Percentiles rank a stretch among this genome's conserved stretches.
phyloP scores from a whole-genome alignment of 352 stramenopile genomes.

The Globisporangium radiosum region DNA sequence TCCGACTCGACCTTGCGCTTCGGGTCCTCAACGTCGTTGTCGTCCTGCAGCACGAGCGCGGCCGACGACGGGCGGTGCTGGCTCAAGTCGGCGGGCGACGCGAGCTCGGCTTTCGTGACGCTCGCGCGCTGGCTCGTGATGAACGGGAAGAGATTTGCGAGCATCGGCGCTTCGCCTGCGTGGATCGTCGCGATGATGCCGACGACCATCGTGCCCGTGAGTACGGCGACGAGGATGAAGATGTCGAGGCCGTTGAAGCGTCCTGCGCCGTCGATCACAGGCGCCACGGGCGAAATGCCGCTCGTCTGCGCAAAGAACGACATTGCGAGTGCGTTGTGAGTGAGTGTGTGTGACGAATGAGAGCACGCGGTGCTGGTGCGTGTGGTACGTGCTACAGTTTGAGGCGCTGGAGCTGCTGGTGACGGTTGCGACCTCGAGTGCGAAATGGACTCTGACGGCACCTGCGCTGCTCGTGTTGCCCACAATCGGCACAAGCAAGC shows the following conservation, averaged over 20 bases:
- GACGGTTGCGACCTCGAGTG: too few species aligned
- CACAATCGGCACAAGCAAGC: too few species aligned
- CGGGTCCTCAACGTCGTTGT: constrained; percentile 15
- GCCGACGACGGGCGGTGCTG: constrained; percentile 10
- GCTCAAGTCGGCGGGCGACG: constrained; percentile 7
- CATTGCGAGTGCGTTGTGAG: background rate
- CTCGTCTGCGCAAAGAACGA: constrained; percentile 1
- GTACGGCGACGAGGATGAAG: constrained; percentile 13
- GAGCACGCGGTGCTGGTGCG: too few species aligned
- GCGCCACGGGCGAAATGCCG: constrained; percentile 8
- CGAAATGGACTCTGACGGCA: too few species aligned
- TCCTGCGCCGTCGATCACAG: constrained; percentile 6
- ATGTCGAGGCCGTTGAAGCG: constrained; percentile 13
- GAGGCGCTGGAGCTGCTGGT: too few species aligned
- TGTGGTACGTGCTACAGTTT: too few species aligned
- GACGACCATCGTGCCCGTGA: constrained; percentile 15
- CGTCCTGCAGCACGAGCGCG: constrained; percentile 20
- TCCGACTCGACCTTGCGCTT: constrained; percentile 23
- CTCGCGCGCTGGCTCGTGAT: constrained; percentile 2
- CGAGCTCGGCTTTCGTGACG: background rate
- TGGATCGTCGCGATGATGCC: constrained; percentile 18
- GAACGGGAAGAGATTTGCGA: constrained; percentile 10
- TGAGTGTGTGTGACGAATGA: too few species aligned
- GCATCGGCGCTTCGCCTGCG: constrained; percentile 9
- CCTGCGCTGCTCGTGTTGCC: too few species aligned